Base-by-base conservation (phyloP, 768 basidiomycete species). In the Tubosaeta sp. region DNA sequence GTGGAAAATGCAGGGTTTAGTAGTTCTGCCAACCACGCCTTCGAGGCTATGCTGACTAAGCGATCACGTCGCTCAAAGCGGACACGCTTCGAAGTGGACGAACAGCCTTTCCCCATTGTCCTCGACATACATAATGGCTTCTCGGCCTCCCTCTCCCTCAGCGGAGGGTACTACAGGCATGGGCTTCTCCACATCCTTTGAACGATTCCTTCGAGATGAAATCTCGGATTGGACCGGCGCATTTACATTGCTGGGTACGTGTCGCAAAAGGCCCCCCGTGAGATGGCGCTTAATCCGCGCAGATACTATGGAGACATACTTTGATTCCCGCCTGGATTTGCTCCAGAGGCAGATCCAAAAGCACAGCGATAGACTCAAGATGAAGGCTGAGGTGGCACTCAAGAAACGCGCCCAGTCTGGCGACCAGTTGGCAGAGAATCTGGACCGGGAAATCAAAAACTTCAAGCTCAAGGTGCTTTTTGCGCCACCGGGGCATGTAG, bases 271-370 rank as follows among this genome's bases (percentile, higher is more conserved):
- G 9, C 17, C 47, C 52, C 25, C 14, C 22, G 16, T 19, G 45
- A 22, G 14, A 16, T 10, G 6, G 12, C 39, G 1, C 38, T 48
- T 8, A 48, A 19, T 42, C 25, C 17, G 6, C 6, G 12, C 62
- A 95, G 94, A 97, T 70, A 95, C 94, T 9, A 75, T 94, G 67
- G 94, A 97, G 71, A 97, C 94, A 0, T 97, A 88, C 65, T 95
- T 94, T 66, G 93, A 97, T 72, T 92, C 93, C 1, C 86, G 89
- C 65, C 74, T 90, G 56, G 89, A 90, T 65, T 76, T 91, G 14
- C 70, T 90, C 4, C 89, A 95, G 67, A 84, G 94, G 38, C 84
- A 83, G 52, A 78, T 95, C 27, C 87, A 90, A 69, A 94, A 88
- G 51, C 92, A 93, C 63, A 84, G 89, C 59, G 89, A 93, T 55